These are phyloP conservation scores for Lachnellula cervina DNA, from an alignment of 2,329 filamentous ascomycete species.

Conservation along the genomic window DNA sequence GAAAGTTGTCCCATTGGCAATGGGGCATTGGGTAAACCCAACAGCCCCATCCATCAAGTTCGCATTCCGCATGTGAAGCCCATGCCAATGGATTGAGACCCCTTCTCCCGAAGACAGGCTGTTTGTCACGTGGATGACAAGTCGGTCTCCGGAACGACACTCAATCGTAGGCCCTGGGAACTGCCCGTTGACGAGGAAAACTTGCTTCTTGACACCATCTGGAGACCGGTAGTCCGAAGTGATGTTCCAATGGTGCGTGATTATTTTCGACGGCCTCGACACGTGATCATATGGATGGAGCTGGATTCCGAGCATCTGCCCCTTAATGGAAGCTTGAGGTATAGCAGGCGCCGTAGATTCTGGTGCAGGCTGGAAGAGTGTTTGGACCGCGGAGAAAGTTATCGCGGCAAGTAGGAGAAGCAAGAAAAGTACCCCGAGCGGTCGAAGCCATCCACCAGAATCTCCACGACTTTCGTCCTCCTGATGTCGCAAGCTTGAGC, in stretches of 20 bases:
- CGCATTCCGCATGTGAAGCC: slow-evolving; percentile 51
- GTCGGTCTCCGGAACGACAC: slow-evolving; percentile 39
- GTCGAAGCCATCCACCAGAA: slow-evolving; percentile 6
- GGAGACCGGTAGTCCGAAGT: slow-evolving; percentile 36
- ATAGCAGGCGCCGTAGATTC: not conserved
- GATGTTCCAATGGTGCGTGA: slow-evolving; percentile 38
- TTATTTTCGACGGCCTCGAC: slow-evolving; percentile 32
- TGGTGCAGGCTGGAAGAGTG: not conserved
- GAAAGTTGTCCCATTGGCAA: slow-evolving; percentile 27
- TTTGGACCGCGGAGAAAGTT: not conserved
- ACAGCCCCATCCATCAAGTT: slow-evolving; percentile 55
- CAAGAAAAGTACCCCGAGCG: slow-evolving; percentile 4
- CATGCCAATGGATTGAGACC: slow-evolving; percentile 54
- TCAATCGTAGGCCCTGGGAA: slow-evolving; percentile 46
- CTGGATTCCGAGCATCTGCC: slow-evolving; percentile 10
- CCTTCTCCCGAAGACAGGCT: slow-evolving; percentile 42
- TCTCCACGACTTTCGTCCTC: not conserved
- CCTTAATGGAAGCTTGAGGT: not conserved
- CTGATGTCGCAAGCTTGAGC: not conserved
- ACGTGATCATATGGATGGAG: slow-evolving; percentile 41
- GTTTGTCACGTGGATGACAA: slow-evolving; percentile 48
- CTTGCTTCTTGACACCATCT: slow-evolving; percentile 46
- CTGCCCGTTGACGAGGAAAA: slow-evolving; percentile 46
- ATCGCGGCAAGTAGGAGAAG: slow-evolving; percentile 4
- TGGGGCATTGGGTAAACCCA: slow-evolving; percentile 38